phyloP scores from a whole-genome alignment of 768 basidiomycete genomes.

The Hydnomerulius pinastri region DNA sequence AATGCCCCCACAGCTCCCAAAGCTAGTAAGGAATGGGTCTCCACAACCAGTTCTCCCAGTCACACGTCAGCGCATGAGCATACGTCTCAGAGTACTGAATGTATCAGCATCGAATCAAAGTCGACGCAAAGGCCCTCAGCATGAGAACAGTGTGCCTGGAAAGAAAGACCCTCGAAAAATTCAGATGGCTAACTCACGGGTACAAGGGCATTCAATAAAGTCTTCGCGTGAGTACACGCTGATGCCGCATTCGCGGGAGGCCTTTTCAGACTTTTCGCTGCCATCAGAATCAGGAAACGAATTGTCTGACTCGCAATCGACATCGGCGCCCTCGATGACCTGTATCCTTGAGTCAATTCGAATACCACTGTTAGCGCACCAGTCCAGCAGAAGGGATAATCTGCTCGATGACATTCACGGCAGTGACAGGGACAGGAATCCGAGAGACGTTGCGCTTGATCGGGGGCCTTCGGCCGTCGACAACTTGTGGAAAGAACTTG shows the following conservation, averaged over 20 bases:
- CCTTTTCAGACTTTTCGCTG: conserved; percentile 2
- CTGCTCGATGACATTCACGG: conserved; percentile 23
- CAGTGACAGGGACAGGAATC: background rate
- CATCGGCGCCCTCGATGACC: conserved; percentile 24
- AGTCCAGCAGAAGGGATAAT: conserved; percentile 37
- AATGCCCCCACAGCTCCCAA: conserved; percentile 4
- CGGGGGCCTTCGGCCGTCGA: background rate
- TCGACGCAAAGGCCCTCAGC: background rate
- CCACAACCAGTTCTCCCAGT: background rate
- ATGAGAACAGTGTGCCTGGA: conserved; percentile 2
- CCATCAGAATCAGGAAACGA: conserved; percentile 1
- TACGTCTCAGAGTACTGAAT: background rate
- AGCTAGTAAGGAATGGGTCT: background rate
- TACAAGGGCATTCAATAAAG: conserved; percentile 21
- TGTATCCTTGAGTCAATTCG: conserved; percentile 48
- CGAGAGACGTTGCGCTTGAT: conserved; percentile 3
- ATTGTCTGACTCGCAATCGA: background rate
- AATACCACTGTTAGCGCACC: conserved; percentile 50
- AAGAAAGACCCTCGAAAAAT: background rate
- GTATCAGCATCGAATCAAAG: conserved; percentile 3
- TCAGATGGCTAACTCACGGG: conserved; percentile 26
- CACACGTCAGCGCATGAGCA: background rate
- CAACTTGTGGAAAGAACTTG: background rate
- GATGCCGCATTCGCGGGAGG: conserved; percentile 18
- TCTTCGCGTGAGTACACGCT: conserved; percentile 26